Evolutionary conservation across 2,329 filamentous ascomycete genomes (phyloP).

Genomic region (Fusarium brachygibbosum): DNA sequence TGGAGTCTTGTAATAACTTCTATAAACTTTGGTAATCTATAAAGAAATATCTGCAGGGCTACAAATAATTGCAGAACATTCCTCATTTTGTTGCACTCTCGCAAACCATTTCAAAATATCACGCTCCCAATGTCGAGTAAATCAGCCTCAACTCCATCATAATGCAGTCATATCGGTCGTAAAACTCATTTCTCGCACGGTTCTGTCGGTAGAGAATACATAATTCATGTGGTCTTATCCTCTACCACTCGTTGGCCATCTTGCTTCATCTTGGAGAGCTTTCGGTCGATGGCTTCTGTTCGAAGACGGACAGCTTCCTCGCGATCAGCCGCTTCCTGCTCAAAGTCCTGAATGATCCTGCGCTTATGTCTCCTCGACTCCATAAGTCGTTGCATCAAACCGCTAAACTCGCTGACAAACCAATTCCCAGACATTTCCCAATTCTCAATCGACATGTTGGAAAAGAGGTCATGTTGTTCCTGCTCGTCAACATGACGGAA

Average conservation of each 20-base stretch:
- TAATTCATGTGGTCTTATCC: conserved; percentile 50
- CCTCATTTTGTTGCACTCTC: conserved; percentile 7
- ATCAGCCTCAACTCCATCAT: conserved; percentile 44
- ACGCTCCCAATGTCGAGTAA: conserved; percentile 38
- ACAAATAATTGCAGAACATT: background rate
- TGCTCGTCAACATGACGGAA: conserved; percentile 61
- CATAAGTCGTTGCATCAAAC: conserved; percentile 63
- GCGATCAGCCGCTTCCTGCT: conserved; percentile 67
- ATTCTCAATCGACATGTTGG: conserved; percentile 66
- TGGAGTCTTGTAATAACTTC: background rate
- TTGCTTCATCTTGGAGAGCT: conserved; percentile 67
- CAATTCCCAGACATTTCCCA: conserved; percentile 73
- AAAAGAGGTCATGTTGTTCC: conserved; percentile 66
- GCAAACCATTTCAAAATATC: conserved; percentile 34
- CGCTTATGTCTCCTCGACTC: conserved; percentile 65
- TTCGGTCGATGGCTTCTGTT: conserved; percentile 67
- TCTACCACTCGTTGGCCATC: conserved; percentile 70
- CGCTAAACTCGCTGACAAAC: conserved; percentile 68
- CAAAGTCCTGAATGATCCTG: conserved; percentile 63
- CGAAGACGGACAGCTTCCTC: conserved; percentile 68
- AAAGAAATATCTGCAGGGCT: background rate
- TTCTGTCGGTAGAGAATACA: background rate
- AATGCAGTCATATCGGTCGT: conserved; percentile 49
- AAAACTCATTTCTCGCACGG: conserved; percentile 27
- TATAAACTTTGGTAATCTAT: background rate